Evolutionary conservation across 192 early-diverging fungal genomes (phyloP), one percentile per base, ranked within the genome.

Genomic region (Linnemannia hyalina): DNA sequence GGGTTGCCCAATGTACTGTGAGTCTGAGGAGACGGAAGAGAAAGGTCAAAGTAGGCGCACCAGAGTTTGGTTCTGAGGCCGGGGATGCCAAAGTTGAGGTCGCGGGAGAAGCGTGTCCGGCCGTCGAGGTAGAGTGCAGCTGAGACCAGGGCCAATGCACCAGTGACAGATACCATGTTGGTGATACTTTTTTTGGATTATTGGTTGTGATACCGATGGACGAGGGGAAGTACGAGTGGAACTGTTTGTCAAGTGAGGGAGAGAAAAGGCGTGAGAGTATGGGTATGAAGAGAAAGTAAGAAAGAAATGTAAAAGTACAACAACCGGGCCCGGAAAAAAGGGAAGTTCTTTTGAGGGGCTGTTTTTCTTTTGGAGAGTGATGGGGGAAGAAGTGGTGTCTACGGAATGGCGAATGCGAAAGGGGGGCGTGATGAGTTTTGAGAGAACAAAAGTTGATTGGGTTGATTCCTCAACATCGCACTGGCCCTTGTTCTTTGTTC

Each of bases 111-210:
- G 9, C 81, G 60, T 11, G 76, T 47, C 23, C 76, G 26, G 40
- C 81, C 76, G 36, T 83, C 81, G 32, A 83, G 57, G 20, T 78
- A 83, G 40, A 83, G 38, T 63, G 60, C 81, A n/a, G 70, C 49
- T 4, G 81, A 82, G 18, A 73, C 9, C 35, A 83, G 71, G 2
- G 71, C 76, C 10, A 77, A 63, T 16, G 71, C 76, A 55, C 35
- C 55, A 1, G 76, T 63, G n/a, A 42, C 70, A 13, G 81, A 82
- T 23, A 82, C 68, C 75, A 82, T 82, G 16, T 11, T 47, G 57
- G 38, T 44, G 2, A 52, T 52, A 52, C 29, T 60, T 23, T 41
- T 41, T 40, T 68, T 10, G 11, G 18, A 38, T 15, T 40, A 4
- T 36, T 36, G 32, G 22, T 55, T 32, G 15, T 20, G 38, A 44